Evolutionary conservation across 2,329 filamentous ascomycete species (phyloP), one percentile per base, ranked within the genome.

Genomic region (Pseudovirgaria hyperparasitica): DNA sequence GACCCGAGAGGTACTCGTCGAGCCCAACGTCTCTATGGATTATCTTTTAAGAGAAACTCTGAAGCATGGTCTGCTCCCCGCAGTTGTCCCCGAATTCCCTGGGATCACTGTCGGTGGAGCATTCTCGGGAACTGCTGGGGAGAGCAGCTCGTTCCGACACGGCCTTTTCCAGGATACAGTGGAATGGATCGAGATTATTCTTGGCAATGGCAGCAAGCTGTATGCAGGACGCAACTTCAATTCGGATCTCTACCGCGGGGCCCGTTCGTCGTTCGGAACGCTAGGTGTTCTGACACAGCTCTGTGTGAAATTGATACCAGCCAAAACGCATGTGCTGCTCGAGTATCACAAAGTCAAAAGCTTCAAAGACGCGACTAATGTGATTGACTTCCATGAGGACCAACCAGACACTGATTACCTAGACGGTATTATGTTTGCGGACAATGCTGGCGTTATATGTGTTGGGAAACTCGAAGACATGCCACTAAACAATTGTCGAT

Each of bases 1-100:
- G 9, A 50, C 35, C 9, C 54, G 51, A 25, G 61, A 52, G 16
- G 57, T 54, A 24, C 38, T 69, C 0, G 71, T 75, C 2, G 72
- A 79, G 40, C 70, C 72, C 0, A 77, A 76, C 33, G 72, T 77
- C 2, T 58, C 70, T 0, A 77, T 79, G 71, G 71, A 75, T 29
- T 48, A 53, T 0, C 54, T 79, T 1, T 60, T 76, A 1, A 57
- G 63, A 29, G 65, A 60, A 1, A 70, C 70, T 0, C 38, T 72
- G 23, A 46, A 52, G 5, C 41, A 67, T 23, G 63, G 65, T 0
- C 52, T 78, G 0, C 50, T 78, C 1, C 25, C 30, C 13, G 19
- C 26, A 4, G 70, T 78, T 0, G 70, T 78, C 4, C 75, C 76
- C 63, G 73, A 77, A 35, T 75, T 78, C 32, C 69, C 72, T 0